A percentile compares a stretch with the other conserved stretches of the same genome.
These are phyloP conservation scores for Dactylella cylindrospora DNA, from an alignment of 2,329 filamentous ascomycete species.

Conservation along the genomic window DNA sequence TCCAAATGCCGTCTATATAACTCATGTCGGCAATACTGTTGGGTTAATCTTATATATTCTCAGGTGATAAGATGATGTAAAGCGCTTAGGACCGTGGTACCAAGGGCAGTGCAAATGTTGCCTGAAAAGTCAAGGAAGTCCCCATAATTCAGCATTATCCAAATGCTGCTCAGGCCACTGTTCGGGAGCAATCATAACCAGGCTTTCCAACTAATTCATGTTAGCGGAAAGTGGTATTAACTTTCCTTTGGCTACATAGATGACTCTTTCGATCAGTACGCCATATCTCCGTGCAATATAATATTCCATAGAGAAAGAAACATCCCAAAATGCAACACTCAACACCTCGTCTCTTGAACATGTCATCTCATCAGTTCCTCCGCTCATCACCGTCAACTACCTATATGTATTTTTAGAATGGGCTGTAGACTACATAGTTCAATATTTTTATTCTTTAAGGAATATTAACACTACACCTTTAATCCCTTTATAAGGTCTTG, in stretches of 20 bases:
- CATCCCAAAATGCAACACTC: not conserved
- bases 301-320: not conserved
- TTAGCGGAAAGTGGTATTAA: not conserved
- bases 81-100: too few relatives aligned
- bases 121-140: not conserved
- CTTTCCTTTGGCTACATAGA: not conserved
- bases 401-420: not conserved
- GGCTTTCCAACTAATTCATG: not conserved
- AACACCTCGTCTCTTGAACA: too few relatives aligned
- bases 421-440: not conserved
- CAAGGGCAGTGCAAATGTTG: too few relatives aligned
- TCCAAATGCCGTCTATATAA: too few relatives aligned
- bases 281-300: too few relatives aligned
- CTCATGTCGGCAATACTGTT: too few relatives aligned
- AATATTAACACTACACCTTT: too few relatives aligned
- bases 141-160: not conserved
- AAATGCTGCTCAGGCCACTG: not conserved
- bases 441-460: too few relatives aligned
- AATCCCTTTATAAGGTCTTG: too few relatives aligned
- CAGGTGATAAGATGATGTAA: too few relatives aligned
- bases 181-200: not conserved
- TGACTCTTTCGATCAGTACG: not conserved
- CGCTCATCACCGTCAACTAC: not conserved
- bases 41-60: too few relatives aligned
- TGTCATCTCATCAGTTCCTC: too few relatives aligned